Conservation (phyloP, 768 basidiomycete species). For the Russula vinacea region DNA sequence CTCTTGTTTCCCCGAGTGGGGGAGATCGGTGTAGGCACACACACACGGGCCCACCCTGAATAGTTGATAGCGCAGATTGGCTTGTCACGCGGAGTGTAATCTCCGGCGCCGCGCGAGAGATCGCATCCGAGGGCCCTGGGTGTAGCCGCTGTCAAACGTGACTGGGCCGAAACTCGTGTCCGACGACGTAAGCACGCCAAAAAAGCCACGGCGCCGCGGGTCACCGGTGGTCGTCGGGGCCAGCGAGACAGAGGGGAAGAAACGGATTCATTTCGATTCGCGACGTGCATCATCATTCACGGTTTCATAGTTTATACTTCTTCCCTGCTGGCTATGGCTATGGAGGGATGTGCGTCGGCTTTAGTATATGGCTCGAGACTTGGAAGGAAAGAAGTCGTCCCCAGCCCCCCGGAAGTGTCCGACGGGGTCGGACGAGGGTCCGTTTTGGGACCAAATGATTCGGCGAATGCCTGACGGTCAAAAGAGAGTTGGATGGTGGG, state of each 20-base stretch:
- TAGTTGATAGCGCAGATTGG: constrained; percentile 3
- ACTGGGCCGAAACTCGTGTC: constrained; percentile 10
- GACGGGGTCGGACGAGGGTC: constrained; percentile 17
- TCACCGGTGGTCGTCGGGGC: background rate
- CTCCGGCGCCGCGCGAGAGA: constrained; percentile 17
- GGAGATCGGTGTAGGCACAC: background rate
- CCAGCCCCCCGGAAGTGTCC: constrained; percentile 6
- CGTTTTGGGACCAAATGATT: background rate
- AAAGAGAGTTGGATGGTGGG: constrained; percentile 9
- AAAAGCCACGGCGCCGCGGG: constrained; percentile 26
- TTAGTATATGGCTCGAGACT: background rate
- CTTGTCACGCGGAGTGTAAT: constrained; percentile 20
- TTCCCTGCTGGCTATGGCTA: constrained; percentile 10
- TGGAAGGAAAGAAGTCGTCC: background rate
- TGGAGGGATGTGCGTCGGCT: constrained; percentile 4
- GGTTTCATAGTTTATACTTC: constrained; percentile 2
- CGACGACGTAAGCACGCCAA: constrained; percentile 18
- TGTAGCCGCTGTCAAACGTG: constrained; percentile 14
- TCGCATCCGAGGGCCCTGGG: constrained; percentile 15
- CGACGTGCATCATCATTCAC: background rate
- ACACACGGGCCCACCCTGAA: background rate
- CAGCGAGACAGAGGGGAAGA: background rate
- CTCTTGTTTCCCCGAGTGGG: background rate
- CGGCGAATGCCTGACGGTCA: constrained; percentile 14
- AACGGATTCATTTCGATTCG: background rate